Percentiles rank a stretch among this genome's conserved stretches.
phyloP scores from a whole-genome alignment of 768 basidiomycete species.

The Lentinula guzmanii region DNA sequence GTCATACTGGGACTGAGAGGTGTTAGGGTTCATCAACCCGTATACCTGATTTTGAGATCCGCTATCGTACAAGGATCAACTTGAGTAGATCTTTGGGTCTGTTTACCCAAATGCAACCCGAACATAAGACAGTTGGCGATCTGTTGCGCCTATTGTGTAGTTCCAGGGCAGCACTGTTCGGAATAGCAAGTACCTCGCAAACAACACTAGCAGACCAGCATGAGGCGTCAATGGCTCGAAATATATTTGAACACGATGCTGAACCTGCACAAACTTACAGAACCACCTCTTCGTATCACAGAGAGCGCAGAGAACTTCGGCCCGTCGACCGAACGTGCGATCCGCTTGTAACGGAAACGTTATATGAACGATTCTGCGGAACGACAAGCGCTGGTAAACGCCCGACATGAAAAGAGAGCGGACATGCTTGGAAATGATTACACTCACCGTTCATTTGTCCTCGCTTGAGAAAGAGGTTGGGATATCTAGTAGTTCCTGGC shows the following conservation, averaged over 20 bases:
- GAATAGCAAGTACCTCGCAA: background rate
- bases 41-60: background rate
- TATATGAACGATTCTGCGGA: too few relatives aligned
- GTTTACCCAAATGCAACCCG: background rate
- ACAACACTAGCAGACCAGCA: too few relatives aligned
- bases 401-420: too few relatives aligned
- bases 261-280: background rate
- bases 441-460: too few relatives aligned
- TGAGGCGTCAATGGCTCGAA: background rate
- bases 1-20: background rate
- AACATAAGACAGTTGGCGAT: too few relatives aligned
- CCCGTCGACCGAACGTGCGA: background rate
- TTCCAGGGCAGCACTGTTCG: background rate
- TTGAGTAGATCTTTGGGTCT: background rate
- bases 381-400: too few relatives aligned
- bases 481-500: too few relatives aligned
- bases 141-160: too few relatives aligned
- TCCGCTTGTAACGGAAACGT: background rate
- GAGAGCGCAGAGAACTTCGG: background rate
- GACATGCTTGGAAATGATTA: too few relatives aligned
- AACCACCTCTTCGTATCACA: background rate
- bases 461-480: too few relatives aligned
- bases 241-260: background rate
- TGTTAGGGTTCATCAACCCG: too few relatives aligned
- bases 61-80: background rate